A percentile compares a stretch with the other conserved stretches of the same genome.
Conservation (phyloP, 176 grass and related monocot species). For the Eleusine coracana region DNA sequence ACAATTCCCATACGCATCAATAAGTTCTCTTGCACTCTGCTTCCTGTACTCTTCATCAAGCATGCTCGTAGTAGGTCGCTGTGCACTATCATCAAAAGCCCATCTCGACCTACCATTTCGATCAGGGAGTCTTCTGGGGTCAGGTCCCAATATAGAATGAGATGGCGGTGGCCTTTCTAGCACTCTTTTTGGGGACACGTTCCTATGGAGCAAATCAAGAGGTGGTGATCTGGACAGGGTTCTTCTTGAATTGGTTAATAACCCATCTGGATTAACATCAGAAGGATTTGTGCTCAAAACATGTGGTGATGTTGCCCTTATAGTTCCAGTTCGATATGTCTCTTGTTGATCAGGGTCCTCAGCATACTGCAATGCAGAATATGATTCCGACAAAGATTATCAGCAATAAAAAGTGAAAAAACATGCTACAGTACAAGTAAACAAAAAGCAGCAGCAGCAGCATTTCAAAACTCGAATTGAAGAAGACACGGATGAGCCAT, state of each 20-base stretch:
- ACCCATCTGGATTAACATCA: constrained; percentile 37
- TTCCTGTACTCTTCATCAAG: constrained; percentile 71
- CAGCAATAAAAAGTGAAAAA: constrained; percentile 38
- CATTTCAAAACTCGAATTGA: constrained; percentile 13
- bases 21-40: constrained; percentile 83
- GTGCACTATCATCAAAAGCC: constrained; percentile 47
- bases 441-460: neutral
- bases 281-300: constrained; percentile 29
- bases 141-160: constrained; percentile 56
- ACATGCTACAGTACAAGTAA: neutral
- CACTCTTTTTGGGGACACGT: constrained; percentile 49
- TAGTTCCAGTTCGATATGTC: constrained; percentile 36
- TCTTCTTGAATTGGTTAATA: constrained; percentile 54
- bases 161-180: constrained; percentile 52
- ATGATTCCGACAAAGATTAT: constrained; percentile 44
- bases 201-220: constrained; percentile 50
- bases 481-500: neutral
- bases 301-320: constrained; percentile 41
- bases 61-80: constrained; percentile 37
- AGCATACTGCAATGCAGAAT: constrained; percentile 43
- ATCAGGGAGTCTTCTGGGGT: constrained; percentile 49
- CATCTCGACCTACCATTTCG: constrained; percentile 52
- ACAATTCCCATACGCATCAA: constrained; percentile 97
- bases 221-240: constrained; percentile 73
- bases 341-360: constrained; percentile 66